A percentile compares a stretch with the other conserved stretches of the same genome.
phyloP scores from a whole-genome alignment of 108 stramenopile genomes.

The Cyclotella sp. region DNA sequence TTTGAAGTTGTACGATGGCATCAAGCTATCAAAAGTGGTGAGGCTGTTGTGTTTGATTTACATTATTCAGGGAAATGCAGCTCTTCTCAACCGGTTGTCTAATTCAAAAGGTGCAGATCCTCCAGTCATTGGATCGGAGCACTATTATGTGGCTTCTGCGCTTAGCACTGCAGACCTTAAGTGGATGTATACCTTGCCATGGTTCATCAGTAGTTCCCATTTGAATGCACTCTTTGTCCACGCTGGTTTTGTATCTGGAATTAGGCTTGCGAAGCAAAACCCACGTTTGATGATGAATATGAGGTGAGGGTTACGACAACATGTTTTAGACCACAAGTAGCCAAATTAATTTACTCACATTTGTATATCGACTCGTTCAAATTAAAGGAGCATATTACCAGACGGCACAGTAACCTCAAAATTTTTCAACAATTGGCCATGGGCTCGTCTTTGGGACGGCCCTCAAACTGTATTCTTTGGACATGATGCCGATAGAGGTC shows the following conservation, averaged over 20 bases:
- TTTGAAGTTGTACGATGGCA: conserved; percentile 92
- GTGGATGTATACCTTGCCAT: conserved; percentile 91
- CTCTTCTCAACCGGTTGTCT: not conserved
- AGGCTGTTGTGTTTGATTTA: not conserved
- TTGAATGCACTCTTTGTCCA: conserved; percentile 92
- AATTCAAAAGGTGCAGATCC: conserved; percentile 57
- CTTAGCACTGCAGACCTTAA: conserved; percentile 81
- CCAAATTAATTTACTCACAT: no score
- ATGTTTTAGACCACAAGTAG: no score
- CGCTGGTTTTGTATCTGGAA: conserved; percentile 91
- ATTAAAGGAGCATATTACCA: conserved; percentile 57
- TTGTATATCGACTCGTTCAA: not conserved
- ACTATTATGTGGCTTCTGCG: conserved; percentile 87
- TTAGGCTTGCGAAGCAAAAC: conserved; percentile 76
- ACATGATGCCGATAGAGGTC: conserved; percentile 93
- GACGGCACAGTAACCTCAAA: conserved; percentile 93
- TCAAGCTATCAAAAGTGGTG: conserved; percentile 76
- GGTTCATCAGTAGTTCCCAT: conserved; percentile 89
- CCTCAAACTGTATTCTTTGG: conserved; percentile 94
- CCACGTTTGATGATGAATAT: conserved; percentile 84
- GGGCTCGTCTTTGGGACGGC: conserved; percentile 93
- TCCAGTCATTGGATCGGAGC: conserved; percentile 84
- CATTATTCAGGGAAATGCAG: not conserved
- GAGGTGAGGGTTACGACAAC: conserved; percentile 39
- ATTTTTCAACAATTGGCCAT: conserved; percentile 92